Base-by-base conservation (phyloP, 108 stramenopile genomes). In the Pelagomonas calceolata region DNA sequence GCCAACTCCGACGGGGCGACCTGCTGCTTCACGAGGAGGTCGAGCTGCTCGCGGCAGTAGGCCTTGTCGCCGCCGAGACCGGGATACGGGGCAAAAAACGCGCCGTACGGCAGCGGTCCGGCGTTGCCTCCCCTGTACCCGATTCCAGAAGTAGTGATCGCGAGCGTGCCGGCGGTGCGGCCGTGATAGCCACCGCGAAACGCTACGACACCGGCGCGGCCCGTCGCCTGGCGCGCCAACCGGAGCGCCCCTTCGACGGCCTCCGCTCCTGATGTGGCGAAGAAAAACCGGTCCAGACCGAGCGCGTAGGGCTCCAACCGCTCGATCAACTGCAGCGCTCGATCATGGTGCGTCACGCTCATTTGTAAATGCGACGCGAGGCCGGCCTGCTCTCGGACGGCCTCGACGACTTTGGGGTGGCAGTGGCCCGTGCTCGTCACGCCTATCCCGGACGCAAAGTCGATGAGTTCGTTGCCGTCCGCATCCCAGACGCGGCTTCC, bases 391-490 rank as follows among this genome's bases (percentile, higher is more conserved):
- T 82, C 80, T 65, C 85, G 83, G 14, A 85, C 74, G 31, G 89
- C 89, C 31, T 81, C 65, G 17, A 88, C 75, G 31, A 90, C 79
- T 34, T 70, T 78, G 4, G 89, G 86, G 68, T 90, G 89, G 51
- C 74, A 77, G 77, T 90, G 87, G n/a, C 89, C 89, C 32, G 82
- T 80, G 63, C 85, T 86, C 0, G 80, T 68, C n/a, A 89, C 88
- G 67, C 88, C 88, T 63, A 89, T 87, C 17, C 88, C 88, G 21
- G 79, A 83, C 36, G 86, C 80, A 60, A 89, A 87, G 79, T 89
- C 88, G 32, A 86, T 17, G 21, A 9, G 29, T 1, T 60, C 51
- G 51, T 1, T 4, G 51, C 51, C 51, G 21, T 12, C 51, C 9
- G 9, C 12, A 12, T 12, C 5, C 9, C 9, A 10, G 9, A 43